Percentiles rank a stretch among this genome's conserved stretches.
Conservation (phyloP, 495 filamentous ascomycete genomes). For the Aspergillus baeticus region DNA sequence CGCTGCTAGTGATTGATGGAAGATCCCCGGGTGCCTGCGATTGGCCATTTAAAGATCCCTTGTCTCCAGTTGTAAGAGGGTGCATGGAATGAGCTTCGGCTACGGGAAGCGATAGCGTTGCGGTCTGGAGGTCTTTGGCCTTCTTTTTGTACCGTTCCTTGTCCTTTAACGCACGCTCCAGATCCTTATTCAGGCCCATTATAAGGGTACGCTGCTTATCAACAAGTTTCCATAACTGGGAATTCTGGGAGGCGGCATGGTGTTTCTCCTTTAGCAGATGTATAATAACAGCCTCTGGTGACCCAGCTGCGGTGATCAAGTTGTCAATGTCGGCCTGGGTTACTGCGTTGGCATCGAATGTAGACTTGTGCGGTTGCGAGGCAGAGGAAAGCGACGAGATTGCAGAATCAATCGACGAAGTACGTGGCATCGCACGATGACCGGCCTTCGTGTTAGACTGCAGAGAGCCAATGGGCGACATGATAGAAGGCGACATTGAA, state of each 20-base stretch:
- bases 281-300: conserved; percentile 83
- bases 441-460: conserved; percentile 32
- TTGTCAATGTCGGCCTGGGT: conserved; percentile 65
- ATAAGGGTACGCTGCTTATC: conserved; percentile 96
- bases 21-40: not conserved
- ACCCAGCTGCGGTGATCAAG: conserved; percentile 79
- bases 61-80: not conserved
- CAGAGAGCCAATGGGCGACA: conserved; percentile 30
- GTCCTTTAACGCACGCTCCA: conserved; percentile 88
- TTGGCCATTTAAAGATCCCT: not conserved
- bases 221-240: conserved; percentile 90
- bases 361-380: conserved; percentile 60
- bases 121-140: conserved; percentile 68
- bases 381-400: conserved; percentile 82
- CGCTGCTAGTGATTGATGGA: not conserved
- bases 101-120: conserved; percentile 48
- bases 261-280: conserved; percentile 90
- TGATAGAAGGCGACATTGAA: conserved; percentile 33
- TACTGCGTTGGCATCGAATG: conserved; percentile 54
- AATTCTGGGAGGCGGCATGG: conserved; percentile 80
- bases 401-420: conserved; percentile 91
- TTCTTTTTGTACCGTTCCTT: conserved; percentile 93
- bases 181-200: conserved; percentile 88
- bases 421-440: conserved; percentile 62
- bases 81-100: conserved; percentile 18